phyloP scores from a whole-genome alignment of 352 stramenopile species.

The Pythium guiyangense region DNA sequence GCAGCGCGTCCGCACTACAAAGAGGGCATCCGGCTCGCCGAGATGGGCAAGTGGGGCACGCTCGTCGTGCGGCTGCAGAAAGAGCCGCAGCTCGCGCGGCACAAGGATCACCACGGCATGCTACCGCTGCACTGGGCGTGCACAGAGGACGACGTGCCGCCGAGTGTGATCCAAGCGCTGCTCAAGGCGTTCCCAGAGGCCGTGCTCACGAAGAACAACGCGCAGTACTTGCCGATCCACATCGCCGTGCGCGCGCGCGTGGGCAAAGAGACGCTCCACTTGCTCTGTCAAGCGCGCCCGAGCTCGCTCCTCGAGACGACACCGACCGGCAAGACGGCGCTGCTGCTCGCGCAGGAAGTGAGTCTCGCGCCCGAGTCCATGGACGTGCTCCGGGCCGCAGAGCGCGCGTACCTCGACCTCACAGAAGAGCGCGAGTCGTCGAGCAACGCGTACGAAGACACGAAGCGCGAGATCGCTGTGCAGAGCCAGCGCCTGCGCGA shows the following conservation, averaged over 20 bases:
- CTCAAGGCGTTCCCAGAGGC: conserved; percentile 70
- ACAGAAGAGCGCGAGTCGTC: conserved; percentile 54
- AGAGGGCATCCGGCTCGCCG: conserved; percentile 71
- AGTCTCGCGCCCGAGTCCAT: conserved; percentile 38
- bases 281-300: conserved; percentile 61
- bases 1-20: conserved; percentile 62
- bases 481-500: conserved; percentile 75
- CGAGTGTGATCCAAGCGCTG: conserved; percentile 51
- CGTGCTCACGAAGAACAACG: conserved; percentile 78
- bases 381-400: conserved; percentile 59
- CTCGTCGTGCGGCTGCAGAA: conserved; percentile 52
- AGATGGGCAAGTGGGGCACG: conserved; percentile 76
- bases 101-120: conserved; percentile 85
- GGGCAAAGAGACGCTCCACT: conserved; percentile 37
- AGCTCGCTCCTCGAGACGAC: conserved; percentile 71
- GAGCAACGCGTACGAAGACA: conserved; percentile 59
- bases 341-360: conserved; percentile 61
- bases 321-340: conserved; percentile 60
- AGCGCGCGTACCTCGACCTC: conserved; percentile 66
- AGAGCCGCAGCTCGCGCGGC: conserved; percentile 61
- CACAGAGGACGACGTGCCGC: conserved; percentile 70
- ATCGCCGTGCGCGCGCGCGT: conserved; percentile 68
- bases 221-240: conserved; percentile 79
- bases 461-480: conserved; percentile 71
- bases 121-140: conserved; percentile 82